Percentiles rank a stretch among this genome's conserved stretches.
Conservation (phyloP, 2,329 filamentous ascomycete genomes). For the Colletotrichum godetiae region DNA sequence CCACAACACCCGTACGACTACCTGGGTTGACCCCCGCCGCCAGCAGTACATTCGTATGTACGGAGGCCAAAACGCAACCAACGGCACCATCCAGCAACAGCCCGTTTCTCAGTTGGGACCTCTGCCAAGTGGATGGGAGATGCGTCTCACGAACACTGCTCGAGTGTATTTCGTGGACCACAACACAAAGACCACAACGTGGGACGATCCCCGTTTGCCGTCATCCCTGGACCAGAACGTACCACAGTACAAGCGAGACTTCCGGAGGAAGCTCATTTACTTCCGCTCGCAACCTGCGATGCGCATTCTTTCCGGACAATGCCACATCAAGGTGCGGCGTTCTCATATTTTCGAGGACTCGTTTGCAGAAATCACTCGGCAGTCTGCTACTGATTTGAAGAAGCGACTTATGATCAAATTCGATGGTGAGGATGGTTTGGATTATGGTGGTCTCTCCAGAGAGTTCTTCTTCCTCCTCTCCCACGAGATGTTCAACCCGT, state of each 20-base stretch:
- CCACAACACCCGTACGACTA: conserved; percentile 97
- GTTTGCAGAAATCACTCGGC: conserved; percentile 97
- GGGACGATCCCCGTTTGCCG: conserved; percentile 95
- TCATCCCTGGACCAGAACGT: conserved; percentile 98
- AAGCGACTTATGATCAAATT: conserved; percentile 99
- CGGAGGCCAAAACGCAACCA: conserved; percentile 84
- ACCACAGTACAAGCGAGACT: conserved; percentile 99
- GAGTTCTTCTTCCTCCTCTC: conserved; percentile 99
- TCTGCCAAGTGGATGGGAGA: conserved; percentile 97
- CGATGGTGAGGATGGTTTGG: conserved; percentile 95
- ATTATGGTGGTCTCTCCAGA: conserved; percentile 96
- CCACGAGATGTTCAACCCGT: conserved; percentile 99
- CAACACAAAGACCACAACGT: conserved; percentile 99
- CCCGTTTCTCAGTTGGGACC: conserved; percentile 97
- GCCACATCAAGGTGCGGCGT: conserved; percentile 96
- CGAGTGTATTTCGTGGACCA: conserved; percentile 99
- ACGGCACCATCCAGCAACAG: conserved; percentile 93
- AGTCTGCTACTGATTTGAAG: conserved; percentile 95
- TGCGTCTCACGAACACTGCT: conserved; percentile 98
- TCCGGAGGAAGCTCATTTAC: conserved; percentile 97
- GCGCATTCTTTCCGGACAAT: conserved; percentile 94
- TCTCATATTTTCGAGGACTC: conserved; percentile 99
- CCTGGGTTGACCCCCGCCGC: conserved; percentile 96
- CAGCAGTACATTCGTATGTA: conserved; percentile 99
- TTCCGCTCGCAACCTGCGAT: conserved; percentile 98